Base-by-base conservation (phyloP, 805 yeast species). In the Wickerhamomyces kurtzmanii region DNA sequence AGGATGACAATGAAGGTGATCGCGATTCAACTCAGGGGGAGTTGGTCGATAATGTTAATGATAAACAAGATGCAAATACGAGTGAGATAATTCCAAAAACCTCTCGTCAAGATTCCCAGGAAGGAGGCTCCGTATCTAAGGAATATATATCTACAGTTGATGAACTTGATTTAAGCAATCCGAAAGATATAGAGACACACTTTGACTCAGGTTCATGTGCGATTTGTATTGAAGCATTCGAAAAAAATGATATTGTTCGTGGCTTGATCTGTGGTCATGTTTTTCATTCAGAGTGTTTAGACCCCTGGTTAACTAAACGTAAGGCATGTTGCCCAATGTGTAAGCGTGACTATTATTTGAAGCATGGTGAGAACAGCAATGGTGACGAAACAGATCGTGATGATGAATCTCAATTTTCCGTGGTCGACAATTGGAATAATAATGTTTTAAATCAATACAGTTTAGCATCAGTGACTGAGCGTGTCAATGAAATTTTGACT, bases 251-350 rank as follows among this genome's bases (percentile, higher is more conserved):
- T 29, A 46, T 51, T 1, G 84, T 83, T 2, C 68, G 94, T 27
- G 84, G 84, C 0, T 60, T 84, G 24, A 59, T 80, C 8, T 83
- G 94, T 55, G 85, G 86, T 4, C 94, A 83, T 51, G 85, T 78
- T 3, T 83, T 75, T 64, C 94, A 83, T 45, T 62, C 75, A 14
- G 76, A 67, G 12, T 83, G 94, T 52, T 65, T 84, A 29, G 85
- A 78, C 37, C 87, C 87, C 2, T 83, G 94, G 94, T 57, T 83
- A 26, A 75, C 72, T 3, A 68, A 70, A 37, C 59, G 89, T 39
- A 65, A 79, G 26, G 87, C 86, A 1, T 76, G 83, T 41, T 83
- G 94, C 47, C 94, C 94, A 7, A 72, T 77, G 61, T 83, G 94
- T 53, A 80, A 82, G 43, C 56, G 77, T 18, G 85, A 75, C 46